Evolutionary conservation across 2,329 filamentous ascomycete genomes (phyloP), one percentile per base, ranked within the genome.

Genomic region (Trichoderma sp.): DNA sequence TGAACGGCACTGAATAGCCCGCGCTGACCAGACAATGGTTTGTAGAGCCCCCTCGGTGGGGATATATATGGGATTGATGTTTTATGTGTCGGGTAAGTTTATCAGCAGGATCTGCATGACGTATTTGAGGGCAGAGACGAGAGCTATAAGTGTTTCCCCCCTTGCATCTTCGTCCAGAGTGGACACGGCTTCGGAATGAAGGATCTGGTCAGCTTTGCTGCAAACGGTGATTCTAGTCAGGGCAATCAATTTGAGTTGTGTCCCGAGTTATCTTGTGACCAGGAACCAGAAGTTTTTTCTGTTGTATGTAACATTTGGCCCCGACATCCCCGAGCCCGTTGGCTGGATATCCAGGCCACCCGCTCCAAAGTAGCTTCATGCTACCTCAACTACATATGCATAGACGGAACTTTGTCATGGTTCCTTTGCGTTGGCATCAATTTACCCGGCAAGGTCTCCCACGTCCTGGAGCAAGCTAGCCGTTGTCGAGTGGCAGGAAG

Each of bases 391-490:
- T 57, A 57, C 32, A 26, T 39, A 68, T 59, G 65, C 36, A 32
- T 43, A 68, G 55, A 34, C 13, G 36, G 39, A 69, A 69, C 66
- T 61, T 62, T 69, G 66, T 43, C 13, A 69, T 23, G 39, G 55
- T 26, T 30, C 7, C 39, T 50, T 62, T 43, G 39, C 39, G 55
- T 13, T 61, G 30, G 55, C 13, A 36, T 62, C 57, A 15, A 69
- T 69, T 69, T 69, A 69, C 57, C 66, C 66, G 66, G 39, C 34
- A 69, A 59, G 55, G 26, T 59, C 50, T 69, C 26, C 43, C 57
- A 53, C 66, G 66, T 58, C 28, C 17, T 58, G 9, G 47, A 30
- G 26, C 34, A 43, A 20, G 23, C 65, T 34, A 43, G 12, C n/a
- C 12, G 30, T 13, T 6, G 63, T n/a, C 32, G 39, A 32, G 12